These are phyloP conservation scores for Flammula alnicola DNA, from an alignment of 1,284 basidiomycete genomes.

Conservation along the genomic window DNA sequence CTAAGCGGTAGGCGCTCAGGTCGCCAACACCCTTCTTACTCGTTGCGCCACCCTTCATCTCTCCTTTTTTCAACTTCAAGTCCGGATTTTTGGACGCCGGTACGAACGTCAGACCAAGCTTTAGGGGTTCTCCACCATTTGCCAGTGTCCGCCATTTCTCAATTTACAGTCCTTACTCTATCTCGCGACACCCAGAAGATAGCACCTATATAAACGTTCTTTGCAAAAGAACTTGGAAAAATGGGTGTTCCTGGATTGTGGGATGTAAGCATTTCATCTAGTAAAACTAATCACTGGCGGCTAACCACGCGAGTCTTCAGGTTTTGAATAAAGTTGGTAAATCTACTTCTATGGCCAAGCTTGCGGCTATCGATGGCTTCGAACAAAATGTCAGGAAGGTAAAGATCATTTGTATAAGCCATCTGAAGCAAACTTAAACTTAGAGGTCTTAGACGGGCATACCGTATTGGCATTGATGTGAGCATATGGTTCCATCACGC, in stretches of 20 bases:
- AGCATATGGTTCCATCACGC: constrained; percentile 52
- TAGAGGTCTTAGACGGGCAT: constrained; percentile 36
- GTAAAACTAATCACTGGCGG: neutral
- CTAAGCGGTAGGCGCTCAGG: no score
- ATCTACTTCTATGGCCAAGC: constrained; percentile 40
- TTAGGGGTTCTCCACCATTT: no score
- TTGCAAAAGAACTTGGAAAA: no score
- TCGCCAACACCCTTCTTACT: no score
- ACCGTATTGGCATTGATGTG: constrained; percentile 52
- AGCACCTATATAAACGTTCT: no score
- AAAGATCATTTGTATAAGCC: neutral
- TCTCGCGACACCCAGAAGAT: no score
- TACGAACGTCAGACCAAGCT: no score
- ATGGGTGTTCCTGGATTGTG: constrained; percentile 39
- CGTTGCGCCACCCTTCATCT: no score
- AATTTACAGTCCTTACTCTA: no score
- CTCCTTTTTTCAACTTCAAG: no score
- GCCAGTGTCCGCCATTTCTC: no score
- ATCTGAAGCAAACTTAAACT: neutral
- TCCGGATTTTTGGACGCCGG: no score
- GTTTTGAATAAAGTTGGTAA: constrained; percentile 41
- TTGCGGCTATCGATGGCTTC: constrained; percentile 47
- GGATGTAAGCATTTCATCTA: constrained; percentile 27
- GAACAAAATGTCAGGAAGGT: constrained; percentile 41
- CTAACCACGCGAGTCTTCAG: constrained; percentile 25